Evolutionary conservation across 2,329 filamentous ascomycete species (phyloP), one percentile per base, ranked within the genome.

Genomic region (Calonectria hongkongensis): DNA sequence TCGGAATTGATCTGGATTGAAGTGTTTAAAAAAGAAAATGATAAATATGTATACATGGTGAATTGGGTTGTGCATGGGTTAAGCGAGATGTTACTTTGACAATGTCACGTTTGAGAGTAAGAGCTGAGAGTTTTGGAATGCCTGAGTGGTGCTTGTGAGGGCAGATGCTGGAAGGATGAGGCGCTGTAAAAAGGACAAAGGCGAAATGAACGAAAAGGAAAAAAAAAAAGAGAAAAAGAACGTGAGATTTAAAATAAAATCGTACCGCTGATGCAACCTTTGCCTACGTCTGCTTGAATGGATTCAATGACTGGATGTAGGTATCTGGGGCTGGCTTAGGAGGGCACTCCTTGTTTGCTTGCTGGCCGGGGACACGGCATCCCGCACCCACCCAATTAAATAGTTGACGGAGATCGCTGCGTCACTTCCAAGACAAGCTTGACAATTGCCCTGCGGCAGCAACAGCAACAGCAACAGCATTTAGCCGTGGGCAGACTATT

Each of bases 401-500:
- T 60, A 9, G 54, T 18, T 25, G 25, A 60, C 27, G 4, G 36
- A 41, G 33, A 10, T 18, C 54, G 8, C 36, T 41, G 33, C 33
- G 33, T 12, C 5, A 60, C 10, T 60, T 13, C n/a, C 33, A 60
- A 27, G 33, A 41, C 54, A 18, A 41, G 39, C 21, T 15, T 41
- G 36, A 41, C 54, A 60, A 27, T 60, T 41, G 33, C 54, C 33
- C 33, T 36, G 33, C 33, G 33, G 33, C 33, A 36, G 33, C 6
- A 36, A 10, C 33, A 36, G 33, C 27, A 30, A 27, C 27, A 33
- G 18, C 27, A 41, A 16, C 36, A 41, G n/a, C 54, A 60, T 60
- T 60, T 60, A 41, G 54, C 54, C 54, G 54, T 60, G 54, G 54
- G n/a, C 21, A 60, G 33, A 18, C 54, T 21, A 39, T 39, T 10